Conservation (phyloP, 2,329 filamentous ascomycete species). For the Lizonia empirigonia region DNA sequence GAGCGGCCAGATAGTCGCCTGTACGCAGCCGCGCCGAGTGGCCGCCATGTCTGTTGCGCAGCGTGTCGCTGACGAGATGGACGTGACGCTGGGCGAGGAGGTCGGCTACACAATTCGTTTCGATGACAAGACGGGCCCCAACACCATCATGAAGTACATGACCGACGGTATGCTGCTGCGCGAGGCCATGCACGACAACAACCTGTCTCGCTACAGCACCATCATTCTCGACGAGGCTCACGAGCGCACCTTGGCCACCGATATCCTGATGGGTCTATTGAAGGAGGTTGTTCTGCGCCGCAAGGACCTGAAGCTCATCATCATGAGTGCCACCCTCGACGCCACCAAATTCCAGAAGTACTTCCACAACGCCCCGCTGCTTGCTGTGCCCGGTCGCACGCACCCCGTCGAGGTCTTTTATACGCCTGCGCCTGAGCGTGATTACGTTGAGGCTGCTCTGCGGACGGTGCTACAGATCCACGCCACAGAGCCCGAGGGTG, state of each 20-base stretch:
- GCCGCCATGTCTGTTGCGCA: constrained; percentile 98
- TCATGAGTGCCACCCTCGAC: constrained; percentile 94
- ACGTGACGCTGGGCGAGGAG: constrained; percentile 85
- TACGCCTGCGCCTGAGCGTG: constrained; percentile 91
- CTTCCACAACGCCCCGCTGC: constrained; percentile 90
- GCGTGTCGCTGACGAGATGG: constrained; percentile 94
- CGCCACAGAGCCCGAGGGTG: constrained; percentile 87
- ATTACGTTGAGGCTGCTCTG: constrained; percentile 95
- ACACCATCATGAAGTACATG: constrained; percentile 98
- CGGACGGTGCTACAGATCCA: constrained; percentile 97
- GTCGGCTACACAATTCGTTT: constrained; percentile 98
- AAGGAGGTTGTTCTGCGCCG: constrained; percentile 91
- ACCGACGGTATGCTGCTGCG: constrained; percentile 97
- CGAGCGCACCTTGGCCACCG: constrained; percentile 94
- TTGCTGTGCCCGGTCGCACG: constrained; percentile 93
- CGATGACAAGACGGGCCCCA: constrained; percentile 86
- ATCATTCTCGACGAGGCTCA: constrained; percentile 99
- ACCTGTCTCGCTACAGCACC: constrained; percentile 86
- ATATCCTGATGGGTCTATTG: constrained; percentile 89
- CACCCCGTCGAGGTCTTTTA: constrained; percentile 99
- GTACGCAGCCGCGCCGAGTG: constrained; percentile 95
- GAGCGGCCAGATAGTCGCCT: constrained; percentile 88
- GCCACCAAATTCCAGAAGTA: constrained; percentile 98
- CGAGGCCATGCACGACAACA: constrained; percentile 90
- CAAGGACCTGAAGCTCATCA: constrained; percentile 89